Percentiles rank a stretch among this genome's conserved stretches.
phyloP scores from a whole-genome alignment of 1,284 basidiomycete genomes.

The Stygiomarasmius scandens region DNA sequence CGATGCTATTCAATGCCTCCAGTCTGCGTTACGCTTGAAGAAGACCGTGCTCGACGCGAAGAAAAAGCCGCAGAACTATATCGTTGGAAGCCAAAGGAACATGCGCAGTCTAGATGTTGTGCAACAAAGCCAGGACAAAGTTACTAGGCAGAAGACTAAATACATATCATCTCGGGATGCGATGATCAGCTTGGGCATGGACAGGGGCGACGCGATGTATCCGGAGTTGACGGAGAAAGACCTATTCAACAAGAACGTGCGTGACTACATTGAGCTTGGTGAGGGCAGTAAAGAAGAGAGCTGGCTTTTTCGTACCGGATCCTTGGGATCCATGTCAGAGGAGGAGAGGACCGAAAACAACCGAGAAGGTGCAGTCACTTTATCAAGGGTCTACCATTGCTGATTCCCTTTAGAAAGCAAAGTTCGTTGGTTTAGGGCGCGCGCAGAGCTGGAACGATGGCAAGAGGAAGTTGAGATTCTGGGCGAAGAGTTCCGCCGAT shows the following conservation, averaged over 20 bases:
- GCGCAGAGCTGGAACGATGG: conserved; percentile 12
- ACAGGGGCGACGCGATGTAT: neutral
- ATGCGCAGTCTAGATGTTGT: neutral
- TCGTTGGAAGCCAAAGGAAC: conserved; percentile 4
- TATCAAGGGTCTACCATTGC: neutral
- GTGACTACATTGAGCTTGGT: neutral
- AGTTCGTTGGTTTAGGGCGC: conserved; percentile 20
- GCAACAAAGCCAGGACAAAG: neutral
- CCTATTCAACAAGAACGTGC: neutral
- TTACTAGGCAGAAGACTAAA: neutral
- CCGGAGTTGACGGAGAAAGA: neutral
- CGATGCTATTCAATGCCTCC: conserved; percentile 1
- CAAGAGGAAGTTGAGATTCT: conserved; percentile 17
- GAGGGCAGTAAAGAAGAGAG: conserved; percentile 7
- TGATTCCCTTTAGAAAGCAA: conserved; percentile 9
- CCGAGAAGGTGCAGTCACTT: neutral
- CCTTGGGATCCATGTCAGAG: neutral
- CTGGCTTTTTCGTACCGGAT: conserved; percentile 9
- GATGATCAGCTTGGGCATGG: conserved; percentile 3
- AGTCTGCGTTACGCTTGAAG: neutral
- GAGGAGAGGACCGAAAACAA: neutral
- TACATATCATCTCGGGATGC: conserved; percentile 7
- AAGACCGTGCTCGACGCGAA: neutral
- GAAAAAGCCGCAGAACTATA: neutral
- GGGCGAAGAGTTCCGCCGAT: conserved; percentile 14